Conservation (phyloP, 495 filamentous ascomycete species). For the Darksidea phi region DNA sequence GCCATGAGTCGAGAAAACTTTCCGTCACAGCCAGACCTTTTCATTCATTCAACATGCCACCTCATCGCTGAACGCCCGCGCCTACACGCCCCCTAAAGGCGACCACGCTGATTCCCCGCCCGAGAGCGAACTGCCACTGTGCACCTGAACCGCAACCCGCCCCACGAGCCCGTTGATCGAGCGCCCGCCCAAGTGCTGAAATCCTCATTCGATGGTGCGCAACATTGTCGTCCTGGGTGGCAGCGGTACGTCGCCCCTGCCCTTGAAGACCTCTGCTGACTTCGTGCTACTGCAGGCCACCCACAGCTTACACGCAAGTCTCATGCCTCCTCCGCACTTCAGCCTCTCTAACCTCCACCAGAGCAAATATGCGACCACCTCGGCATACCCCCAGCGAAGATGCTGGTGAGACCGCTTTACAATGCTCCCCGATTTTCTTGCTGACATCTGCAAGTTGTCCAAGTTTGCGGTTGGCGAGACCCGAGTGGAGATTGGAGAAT, state of each 20-base stretch:
- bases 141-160: background rate
- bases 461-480: slow-evolving; percentile 96
- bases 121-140: background rate
- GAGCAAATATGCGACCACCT: slow-evolving; percentile 65
- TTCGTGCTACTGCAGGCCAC: slow-evolving; percentile 52
- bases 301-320: slow-evolving; percentile 72
- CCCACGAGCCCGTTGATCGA: background rate
- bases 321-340: slow-evolving; percentile 46
- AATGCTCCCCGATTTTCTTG: background rate
- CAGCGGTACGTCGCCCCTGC: slow-evolving; percentile 48
- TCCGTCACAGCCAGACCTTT: background rate
- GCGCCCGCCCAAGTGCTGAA: too few species aligned
- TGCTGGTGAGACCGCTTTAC: slow-evolving; percentile 47
- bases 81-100: background rate
- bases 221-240: slow-evolving; percentile 94
- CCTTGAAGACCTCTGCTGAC: too few species aligned
- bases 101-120: background rate
- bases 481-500: slow-evolving; percentile 91
- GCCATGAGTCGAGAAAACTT: slow-evolving; percentile 20
- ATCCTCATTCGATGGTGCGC: slow-evolving; percentile 68
- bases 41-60: slow-evolving; percentile 27
- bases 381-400: slow-evolving; percentile 77
- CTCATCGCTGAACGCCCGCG: slow-evolving; percentile 13
- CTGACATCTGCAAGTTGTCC: slow-evolving; percentile 48
- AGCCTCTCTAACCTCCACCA: background rate